Evolutionary conservation across 192 early-diverging fungal species (phyloP), one percentile per base, ranked within the genome.

Genomic region (Backusella macrospora): DNA sequence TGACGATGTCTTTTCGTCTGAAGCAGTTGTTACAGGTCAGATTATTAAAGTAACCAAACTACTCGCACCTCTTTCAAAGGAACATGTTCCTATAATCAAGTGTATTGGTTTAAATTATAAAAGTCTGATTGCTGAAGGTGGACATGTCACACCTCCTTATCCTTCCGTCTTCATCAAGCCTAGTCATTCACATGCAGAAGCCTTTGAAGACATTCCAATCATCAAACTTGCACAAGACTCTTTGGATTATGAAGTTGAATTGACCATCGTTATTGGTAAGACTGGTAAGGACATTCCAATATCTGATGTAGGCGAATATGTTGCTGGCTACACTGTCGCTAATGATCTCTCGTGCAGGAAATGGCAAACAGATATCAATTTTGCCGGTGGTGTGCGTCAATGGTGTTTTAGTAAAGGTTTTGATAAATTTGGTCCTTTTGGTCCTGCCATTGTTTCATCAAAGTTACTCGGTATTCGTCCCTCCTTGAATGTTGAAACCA

Each of bases 211-310:
- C 10, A 83, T 90, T 34, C 76, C 77, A 1, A 70, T 90, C n/a
- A 89, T 89, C 8, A 47, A 15, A 0, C 82, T 86, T 48, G 84
- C 81, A 1, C 75, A 80, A 9, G 83, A 59, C 12, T 59, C 52
- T 23, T 59, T 59, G 21, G 52, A 90, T 43, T 40, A 43, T 21
- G 43, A 68, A 91, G 90, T 98, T 40, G 96, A 98, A 83, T 92
- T 98, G 12, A 94, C 91, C 42, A 92, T 97, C 8, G 91, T 99
- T 6, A 96, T 99, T 77, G 93, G 92, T 18, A 91, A 92, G 65
- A 75, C 73, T 21, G 95, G 91, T 8, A 86, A 94, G 7, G 87
- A 96, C 77, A 92, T 97, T 74, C 37, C 63, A n/a, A 87, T 82
- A 0, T 73, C 78, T 23, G 77, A 89, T 16, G 96, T 95, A 5